Evolutionary conservation across 805 yeast species (phyloP), one percentile per base, ranked within the genome.

Genomic region (Candida odintsovae): DNA sequence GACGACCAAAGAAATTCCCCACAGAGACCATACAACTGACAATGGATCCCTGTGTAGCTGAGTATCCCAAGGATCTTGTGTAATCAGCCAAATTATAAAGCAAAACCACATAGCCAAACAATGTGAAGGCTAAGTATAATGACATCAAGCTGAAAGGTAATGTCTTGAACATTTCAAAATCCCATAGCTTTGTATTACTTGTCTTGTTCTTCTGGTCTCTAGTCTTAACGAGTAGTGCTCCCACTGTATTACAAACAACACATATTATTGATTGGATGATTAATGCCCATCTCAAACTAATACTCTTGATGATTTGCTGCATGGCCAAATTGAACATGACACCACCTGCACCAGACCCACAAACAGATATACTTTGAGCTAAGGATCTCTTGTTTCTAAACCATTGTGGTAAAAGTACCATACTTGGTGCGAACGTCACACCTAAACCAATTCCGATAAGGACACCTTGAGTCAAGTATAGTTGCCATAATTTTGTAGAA

Each of bases 351-450:
- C 76, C 76, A 9, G 70, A 62, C 1, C 75, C 76, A 8, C 63
- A 52, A 22, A 68, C 58, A 7, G 65, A 61, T 2, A 70, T 44
- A 11, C 73, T 71, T 45, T 63, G 60, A 1, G 74, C 72, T 6
- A 67, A 58, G 3, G 82, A 79, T 53, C 89, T 68, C 50, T 67
- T 79, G 49, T 76, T 79, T 35, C 76, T 62, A 60, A 84, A 84
- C 83, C 85, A 83, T 47, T 82, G 88, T 0, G 89, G 88, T 35
- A 84, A 53, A 6, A 83, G 59, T 3, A 78, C 71, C 16, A 79
- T 65, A 9, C 77, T 77, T 1, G 90, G 83, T 4, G 80, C 68
- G 38, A 33, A 38, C 7, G 47, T 47, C 6, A 41, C 15, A 76
- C 74, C 79, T 16, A 70, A 63, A 1, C 70, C 66, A 38, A 76